These are phyloP conservation scores for Ophiostoma sp. DNA, from an alignment of 2,329 filamentous ascomycete genomes.

Conservation along the genomic window DNA sequence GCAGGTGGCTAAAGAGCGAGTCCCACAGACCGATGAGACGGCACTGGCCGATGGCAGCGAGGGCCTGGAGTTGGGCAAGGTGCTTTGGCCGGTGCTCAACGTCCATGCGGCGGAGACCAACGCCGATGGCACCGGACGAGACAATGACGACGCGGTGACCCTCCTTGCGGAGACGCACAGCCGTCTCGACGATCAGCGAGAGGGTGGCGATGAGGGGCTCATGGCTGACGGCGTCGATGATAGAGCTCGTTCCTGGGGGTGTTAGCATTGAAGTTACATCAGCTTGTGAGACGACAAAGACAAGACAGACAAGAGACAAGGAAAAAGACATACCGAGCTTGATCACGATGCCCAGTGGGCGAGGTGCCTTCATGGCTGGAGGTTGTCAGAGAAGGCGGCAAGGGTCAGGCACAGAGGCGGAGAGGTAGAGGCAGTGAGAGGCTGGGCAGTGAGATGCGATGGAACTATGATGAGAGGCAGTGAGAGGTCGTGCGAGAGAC, in stretches of 20 bases:
- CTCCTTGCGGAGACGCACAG: constrained; percentile 78
- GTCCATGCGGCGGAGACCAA: constrained; percentile 86
- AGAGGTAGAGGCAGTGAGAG: not conserved
- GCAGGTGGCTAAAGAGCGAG: constrained; percentile 77
- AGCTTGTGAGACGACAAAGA: not conserved
- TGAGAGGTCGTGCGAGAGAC: not conserved
- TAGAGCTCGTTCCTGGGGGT: constrained; percentile 84
- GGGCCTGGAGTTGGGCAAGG: constrained; percentile 81
- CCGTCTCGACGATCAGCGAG: constrained; percentile 89
- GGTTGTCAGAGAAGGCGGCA: constrained; percentile 10
- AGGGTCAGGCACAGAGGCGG: not conserved
- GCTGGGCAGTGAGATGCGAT: not conserved
- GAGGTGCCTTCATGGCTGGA: constrained; percentile 58
- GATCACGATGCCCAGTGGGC: constrained; percentile 72
- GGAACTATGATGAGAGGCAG: not conserved
- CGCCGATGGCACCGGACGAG: constrained; percentile 93
- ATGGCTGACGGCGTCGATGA: constrained; percentile 92
- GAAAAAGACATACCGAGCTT: constrained; percentile 66
- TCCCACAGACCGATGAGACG: constrained; percentile 95
- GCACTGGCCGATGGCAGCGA: constrained; percentile 94
- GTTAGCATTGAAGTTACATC: too few relatives aligned
- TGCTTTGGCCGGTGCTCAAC: constrained; percentile 82
- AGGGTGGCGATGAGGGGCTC: constrained; percentile 88
- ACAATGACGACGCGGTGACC: constrained; percentile 94
- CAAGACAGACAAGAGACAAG: too few relatives aligned